Base-by-base conservation (phyloP, 129 eudicot genomes). In the Artemisia annua region DNA sequence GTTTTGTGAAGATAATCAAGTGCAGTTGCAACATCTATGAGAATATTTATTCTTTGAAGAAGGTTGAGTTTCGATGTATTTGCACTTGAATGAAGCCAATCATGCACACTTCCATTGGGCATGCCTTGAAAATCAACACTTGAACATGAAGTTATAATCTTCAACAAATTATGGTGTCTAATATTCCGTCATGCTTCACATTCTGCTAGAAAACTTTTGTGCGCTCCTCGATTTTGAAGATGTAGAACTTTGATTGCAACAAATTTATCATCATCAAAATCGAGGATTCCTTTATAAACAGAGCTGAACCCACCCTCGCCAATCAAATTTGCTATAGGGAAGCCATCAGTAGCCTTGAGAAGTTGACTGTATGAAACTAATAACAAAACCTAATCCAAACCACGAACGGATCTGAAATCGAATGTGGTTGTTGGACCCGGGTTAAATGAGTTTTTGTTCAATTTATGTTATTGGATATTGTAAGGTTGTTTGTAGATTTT, bases 121-220 rank as follows among this genome's bases (percentile, higher is more conserved):
- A 78, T 57, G 48, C 70, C 74, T 58, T 72, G 60, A 35, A 14
- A 39, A 7, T 67, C 85, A 48, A 55, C 44, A 39, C 9, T 39
- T 7, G 44, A 39, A 39, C 44, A 39, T 39, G 44, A 50, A 59
- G 80, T 76, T 71, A 84, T 62, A 7, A 84, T 64, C 67, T 67
- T 80, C 8, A 76, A 70, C 13, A 84, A 59, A 60, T 84, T 80
- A 1, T 75, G 64, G 18, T 77, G 82, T 39, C 78, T 63, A 54
- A 80, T 48, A n/a, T 57, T 58, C 12, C 62, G 44, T 32, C 78
- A 61, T 26, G 79, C 75, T 71, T 75, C 76, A 71, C 81, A 74
- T 50, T 83, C 81, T 0, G 51, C 59, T 0, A 14, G n/a, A 55
- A 79, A 79, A 56, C 75, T 71, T 62, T 13, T 83, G 20, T 15